phyloP scores from a whole-genome alignment of 805 yeast species.

The Cyberlindnera japonica region DNA sequence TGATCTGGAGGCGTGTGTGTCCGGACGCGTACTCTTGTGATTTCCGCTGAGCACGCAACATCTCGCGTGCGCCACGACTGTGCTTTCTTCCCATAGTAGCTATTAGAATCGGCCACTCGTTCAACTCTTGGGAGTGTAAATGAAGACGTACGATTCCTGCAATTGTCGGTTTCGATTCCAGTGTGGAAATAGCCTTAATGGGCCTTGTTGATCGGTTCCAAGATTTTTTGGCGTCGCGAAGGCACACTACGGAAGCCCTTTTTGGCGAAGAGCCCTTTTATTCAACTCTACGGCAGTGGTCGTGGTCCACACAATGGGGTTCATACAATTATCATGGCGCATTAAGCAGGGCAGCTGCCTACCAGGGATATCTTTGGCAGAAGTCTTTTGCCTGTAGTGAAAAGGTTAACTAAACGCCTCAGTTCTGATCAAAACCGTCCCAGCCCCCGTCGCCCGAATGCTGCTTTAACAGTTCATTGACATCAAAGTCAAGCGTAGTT shows the following conservation, averaged over 20 bases:
- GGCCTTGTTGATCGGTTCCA: too few relatives aligned
- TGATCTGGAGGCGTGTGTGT: constrained; percentile 11
- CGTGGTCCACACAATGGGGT: too few relatives aligned
- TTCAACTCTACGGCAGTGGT: too few relatives aligned
- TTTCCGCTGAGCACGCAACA: constrained; percentile 8
- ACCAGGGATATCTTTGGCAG: background rate
- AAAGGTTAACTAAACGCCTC: background rate
- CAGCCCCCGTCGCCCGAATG: constrained; percentile 17
- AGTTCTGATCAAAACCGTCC: constrained; percentile 1
- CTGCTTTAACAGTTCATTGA: constrained; percentile 24
- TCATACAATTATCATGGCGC: constrained; percentile 1
- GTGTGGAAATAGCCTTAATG: too few relatives aligned
- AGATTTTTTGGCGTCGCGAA: too few relatives aligned
- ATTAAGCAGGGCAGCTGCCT: background rate
- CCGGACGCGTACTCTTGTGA: constrained; percentile 1
- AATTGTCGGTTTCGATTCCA: too few relatives aligned
- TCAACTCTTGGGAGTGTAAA: too few relatives aligned
- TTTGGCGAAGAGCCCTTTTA: too few relatives aligned
- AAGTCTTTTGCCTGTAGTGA: background rate
- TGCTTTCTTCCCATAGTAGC: background rate
- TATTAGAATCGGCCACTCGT: too few relatives aligned
- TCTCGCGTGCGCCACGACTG: background rate
- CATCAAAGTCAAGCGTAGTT: constrained; percentile 21
- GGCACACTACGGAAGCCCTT: too few relatives aligned
- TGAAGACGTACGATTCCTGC: too few relatives aligned